Evolutionary conservation across 2,329 filamentous ascomycete genomes (phyloP).

Genomic region (Nothophoma quercina): DNA sequence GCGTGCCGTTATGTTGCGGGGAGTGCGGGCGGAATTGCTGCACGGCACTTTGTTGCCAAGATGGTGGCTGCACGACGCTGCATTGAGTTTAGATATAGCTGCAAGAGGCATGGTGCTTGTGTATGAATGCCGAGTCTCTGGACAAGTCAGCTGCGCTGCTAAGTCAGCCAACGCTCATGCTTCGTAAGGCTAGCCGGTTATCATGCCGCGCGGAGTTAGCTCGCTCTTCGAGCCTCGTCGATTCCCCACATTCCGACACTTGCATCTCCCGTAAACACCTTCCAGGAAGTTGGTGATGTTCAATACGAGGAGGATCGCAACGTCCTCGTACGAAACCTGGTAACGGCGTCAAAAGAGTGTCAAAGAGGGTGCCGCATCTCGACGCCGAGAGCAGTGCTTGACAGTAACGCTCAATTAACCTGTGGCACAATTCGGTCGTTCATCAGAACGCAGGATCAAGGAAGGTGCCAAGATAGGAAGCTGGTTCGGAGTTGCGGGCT

Average conservation of each 20-base stretch:
- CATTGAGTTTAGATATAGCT: background rate
- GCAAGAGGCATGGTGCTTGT: background rate
- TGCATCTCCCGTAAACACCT: conserved; percentile 9
- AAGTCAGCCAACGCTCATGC: conserved; percentile 14
- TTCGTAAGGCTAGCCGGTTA: conserved; percentile 8
- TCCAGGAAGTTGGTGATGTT: conserved; percentile 2
- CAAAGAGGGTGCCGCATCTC: background rate
- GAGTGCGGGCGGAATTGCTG: conserved; percentile 32
- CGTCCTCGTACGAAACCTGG: conserved; percentile 3
- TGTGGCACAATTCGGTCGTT: background rate
- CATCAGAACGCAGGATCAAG: too few relatives aligned
- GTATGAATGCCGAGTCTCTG: conserved; percentile 4
- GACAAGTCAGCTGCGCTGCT: conserved; percentile 5
- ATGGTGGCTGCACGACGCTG: background rate
- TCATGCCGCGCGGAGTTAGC: conserved; percentile 13
- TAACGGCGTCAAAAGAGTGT: background rate
- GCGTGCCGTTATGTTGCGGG: conserved; percentile 40
- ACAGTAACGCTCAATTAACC: too few relatives aligned
- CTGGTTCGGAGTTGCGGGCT: too few relatives aligned
- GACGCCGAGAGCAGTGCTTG: background rate
- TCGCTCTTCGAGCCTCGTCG: conserved; percentile 6
- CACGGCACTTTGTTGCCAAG: conserved; percentile 35
- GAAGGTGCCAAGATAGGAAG: too few relatives aligned
- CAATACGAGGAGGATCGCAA: background rate
- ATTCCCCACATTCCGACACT: conserved; percentile 12